phyloP scores from a whole-genome alignment of 805 yeast species.

The Hanseniaspora nectarophila region DNA sequence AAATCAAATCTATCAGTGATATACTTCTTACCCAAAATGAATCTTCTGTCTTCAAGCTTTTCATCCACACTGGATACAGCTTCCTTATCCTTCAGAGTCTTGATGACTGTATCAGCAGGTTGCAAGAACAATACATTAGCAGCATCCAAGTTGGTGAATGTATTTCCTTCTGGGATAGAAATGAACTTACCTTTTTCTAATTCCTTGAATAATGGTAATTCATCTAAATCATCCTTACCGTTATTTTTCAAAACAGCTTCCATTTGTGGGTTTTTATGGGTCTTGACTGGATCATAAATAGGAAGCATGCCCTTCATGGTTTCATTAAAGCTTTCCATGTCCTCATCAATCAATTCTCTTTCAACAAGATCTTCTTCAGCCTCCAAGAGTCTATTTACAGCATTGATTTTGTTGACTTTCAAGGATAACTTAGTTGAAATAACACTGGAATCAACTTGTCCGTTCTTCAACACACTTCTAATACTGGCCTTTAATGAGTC shows the following conservation, averaged over 20 bases:
- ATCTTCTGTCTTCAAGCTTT: slow-evolving; percentile 26
- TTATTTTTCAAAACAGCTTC: not conserved
- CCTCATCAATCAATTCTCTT: slow-evolving; percentile 39
- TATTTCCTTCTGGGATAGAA: slow-evolving; percentile 86
- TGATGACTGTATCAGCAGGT: slow-evolving; percentile 74
- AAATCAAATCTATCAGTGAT: slow-evolving; percentile 62
- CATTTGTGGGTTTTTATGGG: slow-evolving; percentile 17
- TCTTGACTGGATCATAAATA: slow-evolving; percentile 36
- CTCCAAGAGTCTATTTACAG: slow-evolving; percentile 55
- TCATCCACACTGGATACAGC: slow-evolving; percentile 18
- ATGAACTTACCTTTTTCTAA: slow-evolving; percentile 71
- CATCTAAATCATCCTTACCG: slow-evolving; percentile 66
- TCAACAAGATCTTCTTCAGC: slow-evolving; percentile 53
- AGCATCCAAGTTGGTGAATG: slow-evolving; percentile 92
- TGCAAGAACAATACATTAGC: slow-evolving; percentile 71
- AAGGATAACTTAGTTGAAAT: slow-evolving; percentile 69
- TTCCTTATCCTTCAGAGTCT: slow-evolving; percentile 46
- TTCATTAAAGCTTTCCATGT: slow-evolving; percentile 45
- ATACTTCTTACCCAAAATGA: slow-evolving; percentile 44
- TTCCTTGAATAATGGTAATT: slow-evolving; percentile 80
- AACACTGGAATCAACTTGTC: slow-evolving; percentile 50
- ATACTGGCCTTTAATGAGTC: slow-evolving; percentile 50
- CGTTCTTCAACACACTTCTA: slow-evolving; percentile 41
- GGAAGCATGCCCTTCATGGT: slow-evolving; percentile 77
- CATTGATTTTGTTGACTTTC: slow-evolving; percentile 78